A percentile compares a stretch with the other conserved stretches of the same genome.
These are phyloP conservation scores for Allium cepa DNA, from an alignment of 106 monocot species.

Conservation along the genomic window DNA sequence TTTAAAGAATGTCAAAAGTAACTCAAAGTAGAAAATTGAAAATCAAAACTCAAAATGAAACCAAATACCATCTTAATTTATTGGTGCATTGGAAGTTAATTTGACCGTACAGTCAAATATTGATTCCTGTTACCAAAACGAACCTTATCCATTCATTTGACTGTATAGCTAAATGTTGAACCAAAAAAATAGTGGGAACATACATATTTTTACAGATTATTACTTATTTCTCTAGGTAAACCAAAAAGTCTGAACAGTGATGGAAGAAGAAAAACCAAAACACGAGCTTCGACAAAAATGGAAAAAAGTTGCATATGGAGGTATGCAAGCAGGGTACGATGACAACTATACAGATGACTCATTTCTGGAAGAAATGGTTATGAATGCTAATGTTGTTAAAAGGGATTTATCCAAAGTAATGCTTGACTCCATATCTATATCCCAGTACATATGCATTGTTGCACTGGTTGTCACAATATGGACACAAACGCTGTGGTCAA, in stretches of 20 bases:
- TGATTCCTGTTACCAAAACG: no score
- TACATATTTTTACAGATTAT: no score
- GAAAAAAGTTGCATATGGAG: conserved; percentile 92
- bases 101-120: no score
- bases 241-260: background rate
- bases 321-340: conserved; percentile 82
- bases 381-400: conserved; percentile 97
- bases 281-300: conserved; percentile 33
- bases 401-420: conserved; percentile 69
- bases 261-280: conserved; percentile 23
- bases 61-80: no score
- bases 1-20: no score
- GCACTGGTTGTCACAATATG: conserved; percentile 74
- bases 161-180: no score
- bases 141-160: no score
- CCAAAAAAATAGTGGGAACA: no score
- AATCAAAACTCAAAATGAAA: no score
- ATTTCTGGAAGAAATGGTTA: conserved; percentile 90
- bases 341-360: conserved; percentile 88
- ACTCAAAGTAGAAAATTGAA: no score
- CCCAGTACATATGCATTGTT: conserved; percentile 75
- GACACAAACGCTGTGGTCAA: conserved; percentile 60
- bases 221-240: no score
- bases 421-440: conserved; percentile 78
- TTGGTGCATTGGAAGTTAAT: no score